Conservation (phyloP, 805 yeast genomes). For the Sungouiella thailandica region DNA sequence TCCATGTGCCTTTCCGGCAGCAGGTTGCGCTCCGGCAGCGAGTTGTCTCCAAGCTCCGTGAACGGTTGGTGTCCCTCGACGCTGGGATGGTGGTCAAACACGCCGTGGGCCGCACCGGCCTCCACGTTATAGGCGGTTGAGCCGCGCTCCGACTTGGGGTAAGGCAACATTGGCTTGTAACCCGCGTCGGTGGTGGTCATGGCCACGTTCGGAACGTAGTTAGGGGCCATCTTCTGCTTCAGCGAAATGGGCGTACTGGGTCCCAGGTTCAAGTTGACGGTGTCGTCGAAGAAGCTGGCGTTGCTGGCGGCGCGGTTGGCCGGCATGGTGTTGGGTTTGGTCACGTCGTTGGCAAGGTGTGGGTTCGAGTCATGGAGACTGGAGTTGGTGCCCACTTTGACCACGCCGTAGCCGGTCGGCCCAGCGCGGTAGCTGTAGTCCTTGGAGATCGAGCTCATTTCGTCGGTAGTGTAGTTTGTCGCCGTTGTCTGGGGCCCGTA, state of each 20-base stretch:
- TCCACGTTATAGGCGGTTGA: slow-evolving; percentile 15
- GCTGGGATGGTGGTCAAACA: slow-evolving; percentile 41
- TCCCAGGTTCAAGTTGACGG: slow-evolving; percentile 24
- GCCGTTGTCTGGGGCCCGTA: slow-evolving; percentile 2
- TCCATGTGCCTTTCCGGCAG: slow-evolving; percentile 12
- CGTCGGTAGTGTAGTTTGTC: slow-evolving; percentile 4
- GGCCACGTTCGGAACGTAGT: slow-evolving; percentile 22
- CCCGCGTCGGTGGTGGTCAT: slow-evolving; percentile 21
- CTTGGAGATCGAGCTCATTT: slow-evolving; percentile 2
- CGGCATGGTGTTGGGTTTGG: slow-evolving; percentile 14
- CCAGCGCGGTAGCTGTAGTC: slow-evolving; percentile 11
- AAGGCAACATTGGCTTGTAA: slow-evolving; percentile 17
- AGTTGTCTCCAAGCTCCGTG: slow-evolving; percentile 31
- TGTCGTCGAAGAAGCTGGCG: slow-evolving; percentile 4
- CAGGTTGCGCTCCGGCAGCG: slow-evolving; percentile 8
- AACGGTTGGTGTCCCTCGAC: slow-evolving; percentile 44
- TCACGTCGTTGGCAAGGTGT: slow-evolving; percentile 30
- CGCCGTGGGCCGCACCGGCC: slow-evolving; percentile 19
- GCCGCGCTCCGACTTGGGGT: slow-evolving; percentile 17
- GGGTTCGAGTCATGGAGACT: slow-evolving; percentile 30
- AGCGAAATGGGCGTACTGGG: slow-evolving; percentile 31
- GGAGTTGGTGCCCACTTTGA: slow-evolving; percentile 11
- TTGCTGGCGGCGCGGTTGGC: slow-evolving; percentile 5
- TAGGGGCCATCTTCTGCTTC: slow-evolving; percentile 30
- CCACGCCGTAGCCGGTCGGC: slow-evolving; percentile 3